These are phyloP conservation scores for Thuja plicata DNA, from an alignment of 83 land plant species.

Conservation along the genomic window DNA sequence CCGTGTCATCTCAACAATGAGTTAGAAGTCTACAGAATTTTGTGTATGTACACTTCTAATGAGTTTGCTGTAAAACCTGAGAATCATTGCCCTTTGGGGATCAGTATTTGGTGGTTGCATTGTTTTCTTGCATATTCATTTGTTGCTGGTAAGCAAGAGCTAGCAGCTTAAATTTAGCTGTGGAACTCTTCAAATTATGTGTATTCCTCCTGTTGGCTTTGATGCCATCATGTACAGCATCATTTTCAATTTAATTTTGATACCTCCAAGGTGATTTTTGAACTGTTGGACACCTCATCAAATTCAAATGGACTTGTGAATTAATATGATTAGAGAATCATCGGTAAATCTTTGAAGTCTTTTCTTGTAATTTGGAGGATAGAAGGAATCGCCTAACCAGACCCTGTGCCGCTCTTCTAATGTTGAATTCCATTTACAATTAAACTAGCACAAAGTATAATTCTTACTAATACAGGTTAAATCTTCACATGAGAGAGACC, in stretches of 20 bases:
- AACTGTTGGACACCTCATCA: neutral
- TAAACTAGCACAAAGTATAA: neutral
- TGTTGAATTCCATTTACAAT: neutral
- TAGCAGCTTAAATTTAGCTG: slow-evolving; percentile 9
- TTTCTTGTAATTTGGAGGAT: neutral
- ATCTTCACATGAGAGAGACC: neutral
- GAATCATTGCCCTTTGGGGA: slow-evolving; percentile 4
- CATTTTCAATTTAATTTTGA: slow-evolving; percentile 6
- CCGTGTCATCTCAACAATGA: slow-evolving; percentile 4
- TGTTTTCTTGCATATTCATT: slow-evolving; percentile 7
- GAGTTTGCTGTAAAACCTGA: slow-evolving; percentile 1
- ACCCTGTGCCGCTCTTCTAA: neutral
- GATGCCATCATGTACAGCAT: slow-evolving; percentile 10
- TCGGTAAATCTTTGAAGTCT: neutral
- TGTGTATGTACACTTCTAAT: neutral
- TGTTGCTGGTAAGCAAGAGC: slow-evolving; percentile 6
- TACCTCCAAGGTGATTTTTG: slow-evolving; percentile 9
- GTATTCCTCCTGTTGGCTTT: slow-evolving; percentile 6
- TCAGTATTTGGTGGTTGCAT: neutral
- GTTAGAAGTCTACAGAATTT: slow-evolving; percentile 8
- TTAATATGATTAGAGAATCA: neutral
- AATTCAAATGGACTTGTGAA: neutral
- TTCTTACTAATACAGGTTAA: neutral
- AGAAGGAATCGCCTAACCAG: neutral
- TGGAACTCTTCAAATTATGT: neutral